Evolutionary conservation across 208 protist species (phyloP), one percentile per base, ranked within the genome.

Genomic region (Kentomonas sorsogonicus): DNA sequence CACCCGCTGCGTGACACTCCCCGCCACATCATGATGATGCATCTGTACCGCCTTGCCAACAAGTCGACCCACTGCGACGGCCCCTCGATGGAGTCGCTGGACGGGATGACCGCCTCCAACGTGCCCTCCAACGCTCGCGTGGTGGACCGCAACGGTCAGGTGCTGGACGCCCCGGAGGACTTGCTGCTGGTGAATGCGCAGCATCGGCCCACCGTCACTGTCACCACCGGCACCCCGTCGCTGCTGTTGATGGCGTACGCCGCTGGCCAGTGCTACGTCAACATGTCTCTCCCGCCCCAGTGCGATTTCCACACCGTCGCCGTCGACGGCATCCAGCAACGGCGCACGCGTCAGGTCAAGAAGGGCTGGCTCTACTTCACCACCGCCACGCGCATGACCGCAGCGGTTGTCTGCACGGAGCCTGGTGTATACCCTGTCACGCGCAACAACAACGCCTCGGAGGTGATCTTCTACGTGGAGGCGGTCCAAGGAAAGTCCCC

Each of bases 131-230:
- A 78, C 43, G 74, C 81, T 36, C 45, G 53, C 15, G 76, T 91
- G 51, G 53, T 72, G 11, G 72, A 84, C 47, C 33, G 34, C 20
- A 51, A 68, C 15, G 74, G 75, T 23, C 54, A 62, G 11, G 65
- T 71, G 45, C 51, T 74, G 33, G 10, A 60, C 16, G 47, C 87
- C 43, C 74, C 75, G 20, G 47, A 67, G 10, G 80, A 92, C 47
- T 72, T 93, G 23, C 87, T 87, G 64, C 63, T 95, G n/a, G 86
- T 96, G 2, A 94, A 94, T 64, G 89, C 77, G 16, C 82, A 93
- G 69, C 83, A 91, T 52, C 69, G 69, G 26, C 85, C 86, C 16
- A 77, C 56, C 10, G 73, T 96, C 36, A 52, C 29, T 11, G 53
- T 94, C 15, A 45, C 44, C 11, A 26, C 48, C 1, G 71, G 61